phyloP scores from a whole-genome alignment of 208 protist genomes.

The Histomonas meleagridis region DNA sequence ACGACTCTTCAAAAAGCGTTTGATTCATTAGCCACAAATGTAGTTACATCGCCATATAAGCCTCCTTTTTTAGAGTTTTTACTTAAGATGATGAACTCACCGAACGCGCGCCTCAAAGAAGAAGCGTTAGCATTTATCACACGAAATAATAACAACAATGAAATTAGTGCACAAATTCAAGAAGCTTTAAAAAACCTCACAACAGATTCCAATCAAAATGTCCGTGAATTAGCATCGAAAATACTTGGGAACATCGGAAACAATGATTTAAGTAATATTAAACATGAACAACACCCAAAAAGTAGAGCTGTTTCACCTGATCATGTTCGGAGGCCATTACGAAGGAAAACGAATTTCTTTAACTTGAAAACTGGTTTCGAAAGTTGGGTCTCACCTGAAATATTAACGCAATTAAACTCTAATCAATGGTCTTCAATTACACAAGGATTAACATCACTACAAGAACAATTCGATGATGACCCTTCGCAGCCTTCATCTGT shows the following conservation, averaged over 20 bases:
- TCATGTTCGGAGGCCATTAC: neutral
- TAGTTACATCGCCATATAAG: conserved; percentile 5
- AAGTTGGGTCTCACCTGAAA: neutral
- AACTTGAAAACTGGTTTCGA: neutral
- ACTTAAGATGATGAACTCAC: neutral
- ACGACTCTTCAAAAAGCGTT: neutral
- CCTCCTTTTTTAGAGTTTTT: neutral
- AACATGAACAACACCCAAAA: neutral
- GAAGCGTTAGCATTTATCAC: conserved; percentile 10
- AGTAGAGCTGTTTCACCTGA: neutral
- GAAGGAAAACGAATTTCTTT: neutral
- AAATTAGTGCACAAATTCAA: neutral
- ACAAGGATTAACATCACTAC: neutral
- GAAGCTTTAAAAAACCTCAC: neutral
- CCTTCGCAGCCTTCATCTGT: neutral
- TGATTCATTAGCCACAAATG: neutral
- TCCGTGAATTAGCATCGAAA: neutral
- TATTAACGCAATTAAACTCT: neutral
- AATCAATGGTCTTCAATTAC: neutral
- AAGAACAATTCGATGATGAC: neutral
- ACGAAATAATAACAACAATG: too few species aligned
- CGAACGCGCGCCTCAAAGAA: neutral
- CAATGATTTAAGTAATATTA: neutral
- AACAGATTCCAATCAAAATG: neutral
- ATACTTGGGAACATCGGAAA: neutral